Conservation (phyloP, 2,329 filamentous ascomycete genomes). For the Dactylonectria macrodidyma region DNA sequence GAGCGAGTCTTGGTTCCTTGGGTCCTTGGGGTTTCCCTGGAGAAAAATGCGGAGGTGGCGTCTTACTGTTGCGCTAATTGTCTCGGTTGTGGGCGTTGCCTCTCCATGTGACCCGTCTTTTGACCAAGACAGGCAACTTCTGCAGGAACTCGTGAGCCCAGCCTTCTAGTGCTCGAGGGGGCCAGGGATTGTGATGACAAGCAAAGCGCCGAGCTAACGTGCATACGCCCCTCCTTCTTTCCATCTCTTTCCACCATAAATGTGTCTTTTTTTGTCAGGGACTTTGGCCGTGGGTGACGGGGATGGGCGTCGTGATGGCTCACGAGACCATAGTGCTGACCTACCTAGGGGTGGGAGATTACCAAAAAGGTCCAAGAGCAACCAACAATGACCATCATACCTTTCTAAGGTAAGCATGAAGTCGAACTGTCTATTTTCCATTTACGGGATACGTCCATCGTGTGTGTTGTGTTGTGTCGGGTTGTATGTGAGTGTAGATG, state of each 20-base stretch:
- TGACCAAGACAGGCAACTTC: conserved; percentile 23
- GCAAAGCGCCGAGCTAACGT: conserved; percentile 2
- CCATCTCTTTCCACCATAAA: background rate
- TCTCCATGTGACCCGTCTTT: conserved; percentile 31
- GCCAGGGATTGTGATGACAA: conserved; percentile 5
- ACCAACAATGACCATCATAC: too few species aligned
- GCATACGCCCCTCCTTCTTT: too few species aligned
- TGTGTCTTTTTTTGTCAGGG: background rate
- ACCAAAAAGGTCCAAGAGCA: background rate
- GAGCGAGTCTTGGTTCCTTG: conserved; percentile 2
- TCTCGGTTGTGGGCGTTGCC: conserved; percentile 28
- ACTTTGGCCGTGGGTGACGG: background rate
- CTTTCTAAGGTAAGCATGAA: background rate
- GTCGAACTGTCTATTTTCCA: background rate
- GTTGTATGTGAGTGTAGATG: too few species aligned
- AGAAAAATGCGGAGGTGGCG: conserved; percentile 37
- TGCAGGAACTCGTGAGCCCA: conserved; percentile 37
- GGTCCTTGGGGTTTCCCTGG: conserved; percentile 6
- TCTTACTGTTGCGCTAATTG: conserved; percentile 28
- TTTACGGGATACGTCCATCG: background rate
- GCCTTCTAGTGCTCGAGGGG: conserved; percentile 8
- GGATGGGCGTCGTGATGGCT: conserved; percentile 12
- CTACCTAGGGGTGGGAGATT: background rate
- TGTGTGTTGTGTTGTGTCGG: background rate
- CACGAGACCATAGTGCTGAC: conserved; percentile 16